A percentile compares a stretch with the other conserved stretches of the same genome.
phyloP scores from a whole-genome alignment of 192 early-diverging fungal genomes.

The Backusella liffmaniae region DNA sequence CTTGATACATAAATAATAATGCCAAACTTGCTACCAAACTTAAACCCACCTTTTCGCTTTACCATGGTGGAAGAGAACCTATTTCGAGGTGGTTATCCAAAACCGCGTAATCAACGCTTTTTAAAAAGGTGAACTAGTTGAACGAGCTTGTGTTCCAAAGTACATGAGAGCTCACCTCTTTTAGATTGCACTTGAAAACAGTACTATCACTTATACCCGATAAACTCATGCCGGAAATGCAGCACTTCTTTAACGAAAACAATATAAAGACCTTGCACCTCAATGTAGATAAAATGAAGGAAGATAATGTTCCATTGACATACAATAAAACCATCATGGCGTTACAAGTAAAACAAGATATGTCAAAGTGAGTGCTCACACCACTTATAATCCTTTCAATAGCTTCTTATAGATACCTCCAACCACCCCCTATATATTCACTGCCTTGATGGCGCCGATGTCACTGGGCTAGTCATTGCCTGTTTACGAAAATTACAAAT shows the following conservation, averaged over 20 bases:
- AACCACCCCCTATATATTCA: slow-evolving; percentile 85
- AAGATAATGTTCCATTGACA: slow-evolving; percentile 79
- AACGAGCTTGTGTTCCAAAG: background rate
- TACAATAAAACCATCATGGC: slow-evolving; percentile 70
- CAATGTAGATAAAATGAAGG: slow-evolving; percentile 77
- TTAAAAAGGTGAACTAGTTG: slow-evolving; percentile 56
- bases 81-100: slow-evolving; percentile 89
- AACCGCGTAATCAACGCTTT: slow-evolving; percentile 82
- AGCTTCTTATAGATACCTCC: slow-evolving; percentile 72
- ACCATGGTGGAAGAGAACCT: slow-evolving; percentile 81
- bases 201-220: slow-evolving; percentile 86
- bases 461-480: slow-evolving; percentile 80
- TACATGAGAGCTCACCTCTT: background rate
- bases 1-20: background rate
- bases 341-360: slow-evolving; percentile 44
- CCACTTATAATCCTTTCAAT: background rate
- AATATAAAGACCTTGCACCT: slow-evolving; percentile 68
- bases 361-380: background rate
- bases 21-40: slow-evolving; percentile 34
- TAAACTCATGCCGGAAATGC: slow-evolving; percentile 56
- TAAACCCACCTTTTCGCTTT: slow-evolving; percentile 84
- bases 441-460: slow-evolving; percentile 86
- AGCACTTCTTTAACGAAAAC: slow-evolving; percentile 61
- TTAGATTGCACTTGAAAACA: slow-evolving; percentile 69
- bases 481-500: slow-evolving; percentile 89